Conservation (phyloP, 129 eudicot genomes). For the Escallonia herrerae region DNA sequence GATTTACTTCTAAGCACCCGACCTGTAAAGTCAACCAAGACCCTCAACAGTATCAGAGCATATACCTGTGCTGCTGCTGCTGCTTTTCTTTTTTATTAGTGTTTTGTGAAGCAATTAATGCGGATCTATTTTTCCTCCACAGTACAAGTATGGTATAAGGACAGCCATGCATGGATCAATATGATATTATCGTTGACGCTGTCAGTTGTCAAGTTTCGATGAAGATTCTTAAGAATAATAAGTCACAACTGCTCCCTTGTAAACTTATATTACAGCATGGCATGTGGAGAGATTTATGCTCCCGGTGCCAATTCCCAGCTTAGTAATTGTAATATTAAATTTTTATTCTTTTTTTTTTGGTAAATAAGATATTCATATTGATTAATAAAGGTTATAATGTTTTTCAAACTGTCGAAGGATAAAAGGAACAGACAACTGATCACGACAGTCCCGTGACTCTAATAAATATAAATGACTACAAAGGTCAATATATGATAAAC, state of each 20-base stretch:
- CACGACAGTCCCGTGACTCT: too few relatives aligned
- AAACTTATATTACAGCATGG: neutral
- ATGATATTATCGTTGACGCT: neutral
- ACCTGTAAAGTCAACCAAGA: slow-evolving; percentile 39
- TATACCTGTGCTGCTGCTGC: neutral
- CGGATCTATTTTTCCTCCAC: slow-evolving; percentile 19
- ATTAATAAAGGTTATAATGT: too few relatives aligned
- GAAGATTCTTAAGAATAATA: slow-evolving; percentile 16
- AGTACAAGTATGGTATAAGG: neutral
- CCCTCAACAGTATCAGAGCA: slow-evolving; percentile 3
- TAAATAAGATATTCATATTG: too few relatives aligned
- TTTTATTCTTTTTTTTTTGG: too few relatives aligned
- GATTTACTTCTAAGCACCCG: slow-evolving; percentile 24
- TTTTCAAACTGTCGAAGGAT: too few relatives aligned
- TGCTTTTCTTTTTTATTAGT: neutral
- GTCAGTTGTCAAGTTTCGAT: neutral
- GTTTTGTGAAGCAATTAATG: slow-evolving; percentile 27
- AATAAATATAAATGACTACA: too few relatives aligned
- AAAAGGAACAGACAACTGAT: too few relatives aligned
- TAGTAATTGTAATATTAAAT: too few relatives aligned
- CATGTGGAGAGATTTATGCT: too few relatives aligned
- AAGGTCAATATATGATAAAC: too few relatives aligned
- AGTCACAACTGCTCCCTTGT: slow-evolving; percentile 27
- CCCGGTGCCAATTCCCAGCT: too few relatives aligned
- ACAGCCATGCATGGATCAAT: slow-evolving; percentile 10